Evolutionary conservation across 805 yeast genomes (phyloP).

Genomic region (Ascoidea rubescens): DNA sequence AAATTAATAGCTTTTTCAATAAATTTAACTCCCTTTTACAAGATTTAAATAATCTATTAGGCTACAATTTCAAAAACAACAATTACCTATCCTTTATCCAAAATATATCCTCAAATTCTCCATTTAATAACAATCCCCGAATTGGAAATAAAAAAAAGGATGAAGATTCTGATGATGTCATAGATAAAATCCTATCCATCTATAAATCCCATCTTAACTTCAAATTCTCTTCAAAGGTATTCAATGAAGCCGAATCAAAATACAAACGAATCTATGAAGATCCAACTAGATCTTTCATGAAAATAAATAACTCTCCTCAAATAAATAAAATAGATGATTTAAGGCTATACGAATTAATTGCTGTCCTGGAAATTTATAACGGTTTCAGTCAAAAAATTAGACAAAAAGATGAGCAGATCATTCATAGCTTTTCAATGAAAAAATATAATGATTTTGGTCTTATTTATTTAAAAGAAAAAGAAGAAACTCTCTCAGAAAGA

Average conservation of each 20-base stretch:
- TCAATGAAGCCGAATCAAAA: not conserved
- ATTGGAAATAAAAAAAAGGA: not conserved
- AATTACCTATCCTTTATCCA: no score
- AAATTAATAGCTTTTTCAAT: no score
- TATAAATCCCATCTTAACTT: not conserved
- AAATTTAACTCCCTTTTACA: no score
- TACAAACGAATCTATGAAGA: not conserved
- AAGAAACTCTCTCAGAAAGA: no score
- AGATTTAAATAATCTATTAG: no score
- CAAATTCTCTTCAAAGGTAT: not conserved
- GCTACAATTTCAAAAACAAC: no score
- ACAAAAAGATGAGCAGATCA: not conserved
- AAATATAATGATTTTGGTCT: no score
- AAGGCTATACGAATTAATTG: not conserved
- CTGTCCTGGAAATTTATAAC: not conserved
- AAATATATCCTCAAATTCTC: no score
- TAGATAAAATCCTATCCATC: not conserved
- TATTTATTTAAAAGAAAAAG: no score
- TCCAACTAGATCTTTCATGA: not conserved
- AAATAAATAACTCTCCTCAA: not conserved
- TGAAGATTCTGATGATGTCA: not conserved
- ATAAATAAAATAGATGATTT: not conserved
- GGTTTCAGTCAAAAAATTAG: not conserved
- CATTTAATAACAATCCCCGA: not conserved
- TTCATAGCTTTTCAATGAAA: no score